These are phyloP conservation scores for Anthoceros angustus DNA, from an alignment of 225 moss, liverwort and hornwort species.

Conservation along the genomic window DNA sequence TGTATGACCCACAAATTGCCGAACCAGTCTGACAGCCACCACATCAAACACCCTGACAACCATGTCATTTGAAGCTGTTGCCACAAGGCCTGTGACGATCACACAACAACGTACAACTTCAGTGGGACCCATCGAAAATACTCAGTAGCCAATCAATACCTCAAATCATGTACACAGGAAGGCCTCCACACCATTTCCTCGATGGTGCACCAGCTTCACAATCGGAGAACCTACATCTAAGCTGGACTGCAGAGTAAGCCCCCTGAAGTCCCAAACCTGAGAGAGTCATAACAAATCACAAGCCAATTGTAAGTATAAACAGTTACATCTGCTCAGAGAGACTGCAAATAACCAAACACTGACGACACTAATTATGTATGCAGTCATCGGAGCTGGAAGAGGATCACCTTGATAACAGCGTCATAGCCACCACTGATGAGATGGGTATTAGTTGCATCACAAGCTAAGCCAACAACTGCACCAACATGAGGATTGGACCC, in stretches of 20 bases:
- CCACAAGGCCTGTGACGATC: constrained; percentile 38
- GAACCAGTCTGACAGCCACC: constrained; percentile 56
- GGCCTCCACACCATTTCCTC: constrained; percentile 48
- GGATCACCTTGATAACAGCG: constrained; percentile 59
- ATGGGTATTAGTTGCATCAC: constrained; percentile 64
- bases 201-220: constrained; percentile 50
- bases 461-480: constrained; percentile 54
- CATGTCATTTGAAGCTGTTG: constrained; percentile 75
- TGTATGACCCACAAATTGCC: constrained; percentile 66
- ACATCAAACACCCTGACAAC: constrained; percentile 70
- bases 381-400: no score
- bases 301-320: not conserved
- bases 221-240: constrained; percentile 52
- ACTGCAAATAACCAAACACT: no score
- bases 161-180: not conserved
- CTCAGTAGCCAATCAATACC: not conserved
- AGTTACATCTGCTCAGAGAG: no score
- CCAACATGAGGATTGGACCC: constrained; percentile 42
- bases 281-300: not conserved
- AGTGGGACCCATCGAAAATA: not conserved
- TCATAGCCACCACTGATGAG: constrained; percentile 78
- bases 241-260: constrained; percentile 28
- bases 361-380: no score
- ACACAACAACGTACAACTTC: not conserved
- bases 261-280: constrained; percentile 79